Percentiles rank a stretch among this genome's conserved stretches.
Evolutionary conservation across 1,284 basidiomycete species (phyloP).

Genomic region (Boletus mariae): DNA sequence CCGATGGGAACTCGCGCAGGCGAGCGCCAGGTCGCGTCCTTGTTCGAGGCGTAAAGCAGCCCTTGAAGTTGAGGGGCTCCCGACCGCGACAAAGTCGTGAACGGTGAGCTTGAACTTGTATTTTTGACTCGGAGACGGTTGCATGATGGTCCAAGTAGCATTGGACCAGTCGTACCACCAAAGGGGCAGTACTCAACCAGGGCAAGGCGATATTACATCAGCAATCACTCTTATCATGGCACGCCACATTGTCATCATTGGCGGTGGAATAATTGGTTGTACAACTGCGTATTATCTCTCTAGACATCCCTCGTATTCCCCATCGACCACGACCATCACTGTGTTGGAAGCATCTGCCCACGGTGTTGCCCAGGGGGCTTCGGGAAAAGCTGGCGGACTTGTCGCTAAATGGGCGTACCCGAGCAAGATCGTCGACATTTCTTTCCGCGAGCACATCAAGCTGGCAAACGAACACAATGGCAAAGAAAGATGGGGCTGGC

Average conservation of each 20-base stretch:
- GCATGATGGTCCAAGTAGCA: background rate
- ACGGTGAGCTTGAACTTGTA: slow-evolving; percentile 14
- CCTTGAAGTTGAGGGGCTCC: background rate
- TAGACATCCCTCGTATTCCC: slow-evolving; percentile 47
- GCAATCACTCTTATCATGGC: slow-evolving; percentile 14
- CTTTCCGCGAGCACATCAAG: slow-evolving; percentile 75
- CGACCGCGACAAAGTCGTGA: slow-evolving; percentile 22
- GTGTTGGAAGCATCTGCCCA: slow-evolving; percentile 74
- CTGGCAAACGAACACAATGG: slow-evolving; percentile 77
- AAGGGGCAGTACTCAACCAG: background rate
- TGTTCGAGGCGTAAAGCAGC: slow-evolving; percentile 11
- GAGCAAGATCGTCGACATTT: slow-evolving; percentile 72
- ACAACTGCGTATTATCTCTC: slow-evolving; percentile 83
- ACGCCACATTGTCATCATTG: slow-evolving; percentile 42
- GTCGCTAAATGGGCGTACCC: slow-evolving; percentile 81
- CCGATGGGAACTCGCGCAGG: slow-evolving; percentile 7
- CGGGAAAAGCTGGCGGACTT: slow-evolving; percentile 91
- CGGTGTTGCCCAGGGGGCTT: slow-evolving; percentile 73
- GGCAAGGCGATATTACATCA: slow-evolving; percentile 5
- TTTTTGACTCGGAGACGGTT: slow-evolving; percentile 1
- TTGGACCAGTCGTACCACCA: background rate
- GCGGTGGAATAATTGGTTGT: slow-evolving; percentile 76
- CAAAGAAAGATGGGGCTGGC: slow-evolving; percentile 78
- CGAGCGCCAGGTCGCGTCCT: slow-evolving; percentile 19
- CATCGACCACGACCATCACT: slow-evolving; percentile 46